Evolutionary conservation across 176 grass and related monocot species (phyloP).

Genomic region (Eremochloa ophiuroides): DNA sequence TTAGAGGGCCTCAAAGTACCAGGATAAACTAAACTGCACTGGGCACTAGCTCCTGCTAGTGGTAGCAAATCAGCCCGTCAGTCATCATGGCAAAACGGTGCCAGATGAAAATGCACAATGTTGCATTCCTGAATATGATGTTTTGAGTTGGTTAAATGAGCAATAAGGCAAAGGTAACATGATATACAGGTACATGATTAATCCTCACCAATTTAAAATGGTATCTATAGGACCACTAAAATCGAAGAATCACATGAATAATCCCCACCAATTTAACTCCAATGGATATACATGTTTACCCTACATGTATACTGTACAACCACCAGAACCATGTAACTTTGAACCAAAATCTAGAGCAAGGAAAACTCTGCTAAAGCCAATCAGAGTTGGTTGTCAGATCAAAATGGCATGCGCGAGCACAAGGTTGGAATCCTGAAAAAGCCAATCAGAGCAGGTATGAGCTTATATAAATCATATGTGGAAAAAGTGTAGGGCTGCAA

Average conservation of each 20-base stretch:
- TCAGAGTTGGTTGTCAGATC: conserved; percentile 1
- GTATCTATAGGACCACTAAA: conserved; percentile 18
- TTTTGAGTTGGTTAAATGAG: conserved; percentile 1
- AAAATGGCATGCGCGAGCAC: background rate
- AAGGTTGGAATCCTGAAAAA: conserved; percentile 15
- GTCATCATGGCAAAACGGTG: background rate
- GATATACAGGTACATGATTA: background rate
- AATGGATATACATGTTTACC: conserved; percentile 3
- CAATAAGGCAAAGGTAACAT: background rate
- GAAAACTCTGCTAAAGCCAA: background rate
- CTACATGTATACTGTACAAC: conserved; percentile 27
- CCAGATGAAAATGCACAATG: background rate
- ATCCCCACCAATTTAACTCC: conserved; percentile 30
- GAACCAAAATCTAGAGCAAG: conserved; percentile 19
- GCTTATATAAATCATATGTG: background rate
- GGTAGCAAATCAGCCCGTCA: background rate
- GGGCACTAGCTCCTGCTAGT: background rate
- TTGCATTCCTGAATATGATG: background rate
- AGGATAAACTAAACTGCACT: background rate
- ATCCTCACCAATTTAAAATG: too few species aligned
- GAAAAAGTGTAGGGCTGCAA: background rate
- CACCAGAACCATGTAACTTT: conserved; percentile 13
- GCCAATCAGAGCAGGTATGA: background rate
- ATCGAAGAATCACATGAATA: conserved; percentile 29
- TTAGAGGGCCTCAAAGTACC: background rate